phyloP scores from a whole-genome alignment of 441 rosid genomes.

The Erodium texanum region DNA sequence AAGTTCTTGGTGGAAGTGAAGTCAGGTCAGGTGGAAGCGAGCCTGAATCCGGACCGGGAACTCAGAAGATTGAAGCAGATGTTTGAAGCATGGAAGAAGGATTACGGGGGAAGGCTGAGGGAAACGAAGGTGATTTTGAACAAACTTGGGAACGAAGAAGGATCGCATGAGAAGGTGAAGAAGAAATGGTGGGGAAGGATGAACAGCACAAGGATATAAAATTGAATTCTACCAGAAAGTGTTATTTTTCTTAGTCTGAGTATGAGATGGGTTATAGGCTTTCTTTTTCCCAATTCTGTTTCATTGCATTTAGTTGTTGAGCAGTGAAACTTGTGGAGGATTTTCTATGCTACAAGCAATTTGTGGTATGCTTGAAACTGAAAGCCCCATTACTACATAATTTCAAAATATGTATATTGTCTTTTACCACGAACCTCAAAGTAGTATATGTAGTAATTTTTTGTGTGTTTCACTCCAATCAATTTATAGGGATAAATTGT shows the following conservation, averaged over 20 bases:
- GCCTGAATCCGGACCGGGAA: constrained; percentile 81
- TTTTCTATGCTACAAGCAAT: background rate
- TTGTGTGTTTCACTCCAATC: too few relatives aligned
- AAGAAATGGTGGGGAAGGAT: constrained; percentile 98
- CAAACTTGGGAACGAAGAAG: constrained; percentile 74
- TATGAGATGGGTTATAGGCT: too few relatives aligned
- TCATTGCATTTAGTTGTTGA: background rate
- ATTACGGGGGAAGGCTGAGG: constrained; percentile 64
- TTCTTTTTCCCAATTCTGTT: background rate
- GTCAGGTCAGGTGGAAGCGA: constrained; percentile 93
- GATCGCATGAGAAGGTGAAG: constrained; percentile 48
- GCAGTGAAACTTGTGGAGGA: background rate
- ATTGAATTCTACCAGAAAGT: background rate
- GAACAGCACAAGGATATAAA: constrained; percentile 63
- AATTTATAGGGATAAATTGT: too few relatives aligned
- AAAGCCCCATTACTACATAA: background rate
- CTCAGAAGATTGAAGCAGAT: constrained; percentile 83
- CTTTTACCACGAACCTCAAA: background rate
- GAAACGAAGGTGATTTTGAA: constrained; percentile 82
- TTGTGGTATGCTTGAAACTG: background rate
- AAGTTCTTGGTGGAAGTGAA: constrained; percentile 96
- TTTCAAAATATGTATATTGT: background rate
- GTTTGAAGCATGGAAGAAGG: constrained; percentile 99
- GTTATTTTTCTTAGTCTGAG: too few relatives aligned
- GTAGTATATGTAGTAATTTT: too few relatives aligned